phyloP scores from a whole-genome alignment of 2,329 filamentous ascomycete species.

The Xylariaceae sp. region DNA sequence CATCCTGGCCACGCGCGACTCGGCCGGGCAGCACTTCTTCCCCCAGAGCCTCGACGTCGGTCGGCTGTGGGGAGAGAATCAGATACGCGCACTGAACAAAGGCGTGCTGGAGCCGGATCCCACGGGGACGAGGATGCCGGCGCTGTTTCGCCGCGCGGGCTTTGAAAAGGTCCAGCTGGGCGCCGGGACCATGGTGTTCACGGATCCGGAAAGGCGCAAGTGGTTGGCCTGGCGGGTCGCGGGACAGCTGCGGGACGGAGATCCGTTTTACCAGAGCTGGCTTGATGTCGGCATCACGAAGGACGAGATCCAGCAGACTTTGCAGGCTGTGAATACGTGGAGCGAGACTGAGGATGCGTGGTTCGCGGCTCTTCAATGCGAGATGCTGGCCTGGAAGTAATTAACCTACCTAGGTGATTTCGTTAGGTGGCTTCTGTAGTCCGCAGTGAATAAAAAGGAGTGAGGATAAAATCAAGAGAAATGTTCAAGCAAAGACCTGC shows the following conservation, averaged over 20 bases:
- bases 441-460: too few species aligned
- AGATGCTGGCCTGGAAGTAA: slow-evolving; percentile 51
- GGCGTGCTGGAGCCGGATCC: too few species aligned
- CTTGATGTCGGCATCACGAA: slow-evolving; percentile 44
- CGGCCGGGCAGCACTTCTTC: too few species aligned
- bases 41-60: slow-evolving; percentile 41
- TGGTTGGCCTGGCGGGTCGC: slow-evolving; percentile 38
- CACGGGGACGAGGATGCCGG: slow-evolving; percentile 39
- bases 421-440: too few species aligned
- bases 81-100: too few species aligned
- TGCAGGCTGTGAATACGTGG: slow-evolving; percentile 43
- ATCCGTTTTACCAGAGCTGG: slow-evolving; percentile 46
- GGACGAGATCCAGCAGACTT: slow-evolving; percentile 45
- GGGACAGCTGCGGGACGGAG: slow-evolving; percentile 39
- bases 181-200: slow-evolving; percentile 39
- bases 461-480: too few species aligned
- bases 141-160: slow-evolving; percentile 41
- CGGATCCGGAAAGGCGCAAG: slow-evolving; percentile 37
- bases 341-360: slow-evolving; percentile 48
- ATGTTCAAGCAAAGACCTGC: too few species aligned
- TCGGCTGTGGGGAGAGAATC: slow-evolving; percentile 39
- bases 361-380: slow-evolving; percentile 45
- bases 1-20: slow-evolving; percentile 46
- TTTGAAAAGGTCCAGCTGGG: slow-evolving; percentile 41
- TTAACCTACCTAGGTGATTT: too few species aligned